Evolutionary conservation across 768 basidiomycete species (phyloP).

Genomic region (Leucocoprinus leucothites): DNA sequence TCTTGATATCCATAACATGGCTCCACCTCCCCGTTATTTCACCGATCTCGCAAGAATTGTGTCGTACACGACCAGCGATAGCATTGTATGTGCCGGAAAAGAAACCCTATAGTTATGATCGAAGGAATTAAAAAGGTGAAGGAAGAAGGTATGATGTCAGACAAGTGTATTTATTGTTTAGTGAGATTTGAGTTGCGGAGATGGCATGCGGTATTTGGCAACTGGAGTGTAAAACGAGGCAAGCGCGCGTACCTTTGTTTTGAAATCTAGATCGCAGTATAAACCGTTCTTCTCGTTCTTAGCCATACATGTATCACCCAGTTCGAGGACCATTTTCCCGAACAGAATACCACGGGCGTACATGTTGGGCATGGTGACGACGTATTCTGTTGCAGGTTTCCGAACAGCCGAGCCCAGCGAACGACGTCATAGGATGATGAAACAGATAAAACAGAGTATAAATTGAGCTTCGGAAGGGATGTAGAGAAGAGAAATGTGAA

Average conservation of each 20-base stretch:
- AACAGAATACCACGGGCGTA: constrained; percentile 86
- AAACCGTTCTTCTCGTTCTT: constrained; percentile 77
- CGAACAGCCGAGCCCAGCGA: no score
- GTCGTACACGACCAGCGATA: constrained; percentile 76
- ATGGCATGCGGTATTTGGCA: background rate
- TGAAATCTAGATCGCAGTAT: constrained; percentile 88
- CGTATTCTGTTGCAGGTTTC: constrained; percentile 60
- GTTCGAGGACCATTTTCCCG: constrained; percentile 93
- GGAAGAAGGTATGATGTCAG: constrained; percentile 1
- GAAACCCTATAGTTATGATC: constrained; percentile 81
- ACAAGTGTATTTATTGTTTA: background rate
- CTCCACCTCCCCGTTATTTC: constrained; percentile 93
- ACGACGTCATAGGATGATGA: no score
- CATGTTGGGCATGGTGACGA: constrained; percentile 98
- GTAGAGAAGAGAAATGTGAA: background rate
- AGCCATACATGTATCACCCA: constrained; percentile 86
- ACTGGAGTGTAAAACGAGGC: background rate
- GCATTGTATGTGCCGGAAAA: constrained; percentile 97
- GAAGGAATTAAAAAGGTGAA: background rate
- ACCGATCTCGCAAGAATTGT: constrained; percentile 62
- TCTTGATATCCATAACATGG: constrained; percentile 82
- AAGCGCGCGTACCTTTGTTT: constrained; percentile 73
- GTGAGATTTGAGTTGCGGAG: background rate
- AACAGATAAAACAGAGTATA: no score
- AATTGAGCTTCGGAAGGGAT: no score